phyloP scores from a whole-genome alignment of 1,284 basidiomycete species.

The Cutaneotrichosporon curvatum region DNA sequence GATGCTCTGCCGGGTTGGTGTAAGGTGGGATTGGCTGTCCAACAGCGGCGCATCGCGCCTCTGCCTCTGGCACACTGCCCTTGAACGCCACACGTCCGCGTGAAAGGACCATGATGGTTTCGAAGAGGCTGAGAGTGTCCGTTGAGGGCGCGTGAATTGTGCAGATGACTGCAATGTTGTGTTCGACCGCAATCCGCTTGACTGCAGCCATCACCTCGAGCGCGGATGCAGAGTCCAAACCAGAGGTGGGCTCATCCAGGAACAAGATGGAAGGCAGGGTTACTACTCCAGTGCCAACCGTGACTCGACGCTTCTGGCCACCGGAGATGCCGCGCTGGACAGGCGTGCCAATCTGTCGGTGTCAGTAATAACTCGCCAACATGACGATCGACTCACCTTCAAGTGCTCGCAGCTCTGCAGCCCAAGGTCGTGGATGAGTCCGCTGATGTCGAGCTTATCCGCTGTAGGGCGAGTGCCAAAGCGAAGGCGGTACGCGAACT shows the following conservation, averaged over 20 bases:
- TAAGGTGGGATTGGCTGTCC: conserved; percentile 20
- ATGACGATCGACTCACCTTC: background rate
- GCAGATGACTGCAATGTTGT: conserved; percentile 27
- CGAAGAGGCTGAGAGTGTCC: conserved; percentile 42
- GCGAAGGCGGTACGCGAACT: conserved; percentile 6
- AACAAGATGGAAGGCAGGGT: conserved; percentile 42
- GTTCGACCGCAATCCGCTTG: conserved; percentile 11
- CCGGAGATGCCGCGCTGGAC: conserved; percentile 46
- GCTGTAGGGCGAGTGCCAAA: no score
- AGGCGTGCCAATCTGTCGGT: conserved; percentile 41
- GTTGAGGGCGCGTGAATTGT: conserved; percentile 46
- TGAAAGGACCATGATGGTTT: conserved; percentile 36
- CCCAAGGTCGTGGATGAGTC: no score
- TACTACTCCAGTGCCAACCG: conserved; percentile 41
- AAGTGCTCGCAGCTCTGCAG: background rate
- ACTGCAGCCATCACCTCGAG: conserved; percentile 16
- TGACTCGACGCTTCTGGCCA: conserved; percentile 44
- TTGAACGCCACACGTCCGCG: conserved; percentile 31
- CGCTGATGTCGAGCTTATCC: no score
- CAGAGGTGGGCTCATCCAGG: conserved; percentile 45
- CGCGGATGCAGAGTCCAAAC: conserved; percentile 21
- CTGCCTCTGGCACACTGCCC: conserved; percentile 17
- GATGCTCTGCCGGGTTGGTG: conserved; percentile 29
- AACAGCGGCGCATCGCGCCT: conserved; percentile 14
- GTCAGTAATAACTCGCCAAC: no score